Base-by-base conservation (phyloP, 139 green algal species). In the Edaphochlamys debaryana region DNA sequence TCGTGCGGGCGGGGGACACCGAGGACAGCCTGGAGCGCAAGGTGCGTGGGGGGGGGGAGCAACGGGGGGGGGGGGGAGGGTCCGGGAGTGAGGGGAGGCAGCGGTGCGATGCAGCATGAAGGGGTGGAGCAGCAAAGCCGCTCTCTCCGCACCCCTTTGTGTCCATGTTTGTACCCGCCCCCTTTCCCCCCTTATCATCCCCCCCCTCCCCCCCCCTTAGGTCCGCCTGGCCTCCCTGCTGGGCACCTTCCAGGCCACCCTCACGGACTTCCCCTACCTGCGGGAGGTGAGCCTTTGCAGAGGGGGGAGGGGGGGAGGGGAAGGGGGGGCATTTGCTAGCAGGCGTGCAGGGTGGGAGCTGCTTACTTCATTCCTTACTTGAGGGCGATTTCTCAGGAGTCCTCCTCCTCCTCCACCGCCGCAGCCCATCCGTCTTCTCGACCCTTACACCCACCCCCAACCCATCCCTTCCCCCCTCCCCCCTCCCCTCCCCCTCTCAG, bases 221-320 rank as follows among this genome's bases (percentile, higher is more conserved):
- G 87, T 85, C 9, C 78, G 78, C 15, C 71, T 88, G 78, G 87
- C 87, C 29, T 58, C 78, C n/a, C 45, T 69, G 27, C 64, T 90
- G 75, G 87, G 87, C 78, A 90, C 87, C 34, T 90, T 88, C 82
- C 87, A 90, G 87, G 36, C 71, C 67, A 88, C 83, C 20, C 37
- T 88, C n/a, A 71, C 66, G 45, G 60, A 85, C 66, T 88, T 82
- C 37, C 58, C 84, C 67, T 79, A 88, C 68, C 38, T 85, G 67
- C 67, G 79, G 5, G 79, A 85, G 5, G 79, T 85, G 48, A 71
- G 79, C 60, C 30, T 11, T 13, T 34, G 19, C 20, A 27, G 67
- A 34, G 37, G 37, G 38, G 34, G 63, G 32, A 69, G 15, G 9
- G 34, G 32, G 32, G 0, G 63, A 27, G 32, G 34, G 3, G 32